These are phyloP conservation scores for Hymenoscyphus scutula DNA, from an alignment of 2,329 filamentous ascomycete genomes.

Conservation along the genomic window DNA sequence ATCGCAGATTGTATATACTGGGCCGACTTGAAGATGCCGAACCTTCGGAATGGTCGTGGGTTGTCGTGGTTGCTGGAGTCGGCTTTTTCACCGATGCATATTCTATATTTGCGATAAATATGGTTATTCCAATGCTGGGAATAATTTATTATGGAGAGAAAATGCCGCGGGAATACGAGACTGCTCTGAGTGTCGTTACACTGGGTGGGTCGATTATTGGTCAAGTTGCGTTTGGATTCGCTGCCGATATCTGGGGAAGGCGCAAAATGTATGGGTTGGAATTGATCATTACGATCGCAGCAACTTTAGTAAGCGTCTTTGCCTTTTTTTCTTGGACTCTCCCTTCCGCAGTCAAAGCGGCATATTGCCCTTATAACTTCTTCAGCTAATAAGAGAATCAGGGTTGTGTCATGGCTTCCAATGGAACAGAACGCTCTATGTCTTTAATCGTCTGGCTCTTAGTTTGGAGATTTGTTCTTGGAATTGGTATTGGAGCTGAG, in stretches of 20 bases:
- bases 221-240: conserved; percentile 46
- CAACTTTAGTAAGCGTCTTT: conserved; percentile 37
- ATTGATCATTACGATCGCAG: conserved; percentile 45
- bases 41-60: conserved; percentile 28
- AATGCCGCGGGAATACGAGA: conserved; percentile 36
- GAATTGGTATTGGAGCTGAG: conserved; percentile 62
- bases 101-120: conserved; percentile 48
- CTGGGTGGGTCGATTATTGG: conserved; percentile 46
- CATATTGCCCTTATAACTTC: not conserved
- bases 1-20: conserved; percentile 26
- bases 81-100: conserved; percentile 48
- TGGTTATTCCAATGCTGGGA: conserved; percentile 47
- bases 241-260: conserved; percentile 47
- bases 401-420: conserved; percentile 45
- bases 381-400: not conserved
- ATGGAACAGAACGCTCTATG: conserved; percentile 40
- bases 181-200: conserved; percentile 46
- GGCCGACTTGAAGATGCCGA: conserved; percentile 25
- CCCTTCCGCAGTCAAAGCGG: too few species aligned
- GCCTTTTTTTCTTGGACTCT: too few species aligned
- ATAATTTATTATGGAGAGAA: conserved; percentile 47
- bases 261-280: conserved; percentile 51
- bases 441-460: conserved; percentile 45
- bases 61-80: conserved; percentile 43
- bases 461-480: conserved; percentile 47